Base-by-base conservation (phyloP, 2,329 filamentous ascomycete species). In the Coniochaeta sp. region DNA sequence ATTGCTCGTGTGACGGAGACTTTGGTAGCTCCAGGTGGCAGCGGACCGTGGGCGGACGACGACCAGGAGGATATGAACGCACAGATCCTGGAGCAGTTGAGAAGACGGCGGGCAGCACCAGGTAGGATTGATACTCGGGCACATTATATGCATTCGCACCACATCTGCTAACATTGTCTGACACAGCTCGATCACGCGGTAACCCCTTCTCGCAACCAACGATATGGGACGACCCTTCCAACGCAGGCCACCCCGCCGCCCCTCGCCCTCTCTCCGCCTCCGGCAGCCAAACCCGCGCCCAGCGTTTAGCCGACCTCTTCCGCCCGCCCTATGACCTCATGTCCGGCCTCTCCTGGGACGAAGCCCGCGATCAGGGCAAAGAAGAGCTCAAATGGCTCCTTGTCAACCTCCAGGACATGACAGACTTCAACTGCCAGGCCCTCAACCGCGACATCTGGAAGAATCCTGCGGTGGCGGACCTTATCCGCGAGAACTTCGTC, bases 371-470 rank as follows among this genome's bases (percentile, higher is more conserved):
- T 17, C 81, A 92, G 67, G 95, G 93, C 62, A 96, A 95, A 71
- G 89, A 92, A 54, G 82, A 88, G 31, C 87, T 91, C 78, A 97
- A 96, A 73, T 99, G 95, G 95, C 84, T 99, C 56, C 75, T 99
- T 66, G 91, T 97, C 63, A 98, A 99, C 71, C 87, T 99, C 17
- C 95, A 99, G 74, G 93, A 99, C 71, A 86, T 90, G 65, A 90
- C 90, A 38, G 88, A 96, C 68, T 99, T 99, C 73, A 90, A 95
- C 73, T 99, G 95, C 73, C 95, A 99, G 72, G 84, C 90, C 2
- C 79, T 99, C 19, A 99, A 99, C 71, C 85, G 95, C 52, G 95
- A 99, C 71, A 86, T 98, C 59, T 99, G 95, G 95, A 97, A 97
- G 75, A 89, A 97, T 67, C 74, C 83, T 19, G 82, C 87, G 1